phyloP scores from a whole-genome alignment of 2,329 filamentous ascomycete genomes.

The Neofusicoccum kwambonambiense region DNA sequence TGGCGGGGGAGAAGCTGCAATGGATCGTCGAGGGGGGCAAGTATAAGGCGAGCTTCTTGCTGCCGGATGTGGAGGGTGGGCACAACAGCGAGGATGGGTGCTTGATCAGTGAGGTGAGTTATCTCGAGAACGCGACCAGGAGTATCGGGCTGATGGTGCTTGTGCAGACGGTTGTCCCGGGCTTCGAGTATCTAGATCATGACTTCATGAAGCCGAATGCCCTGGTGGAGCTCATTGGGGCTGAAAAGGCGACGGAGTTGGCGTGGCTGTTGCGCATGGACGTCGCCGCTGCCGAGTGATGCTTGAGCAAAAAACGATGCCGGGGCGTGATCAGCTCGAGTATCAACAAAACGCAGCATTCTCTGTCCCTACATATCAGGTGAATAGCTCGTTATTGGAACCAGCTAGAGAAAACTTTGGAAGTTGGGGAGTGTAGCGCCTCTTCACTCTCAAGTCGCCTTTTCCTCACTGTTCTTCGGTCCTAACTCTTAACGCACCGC shows the following conservation, averaged over 20 bases:
- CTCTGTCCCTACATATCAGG: too few species aligned
- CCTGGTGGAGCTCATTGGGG: conserved; percentile 53
- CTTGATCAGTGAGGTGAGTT: conserved; percentile 60
- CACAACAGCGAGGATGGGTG: conserved; percentile 48
- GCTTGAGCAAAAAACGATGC: too few species aligned
- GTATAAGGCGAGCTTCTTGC: conserved; percentile 64
- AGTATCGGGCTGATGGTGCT: too few species aligned
- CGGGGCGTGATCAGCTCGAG: conserved; percentile 20
- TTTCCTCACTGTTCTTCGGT: too few species aligned
- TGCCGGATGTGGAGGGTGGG: conserved; percentile 45
- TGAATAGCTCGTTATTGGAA: too few species aligned
- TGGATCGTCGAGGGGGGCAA: conserved; percentile 69
- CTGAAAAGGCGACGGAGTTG: conserved; percentile 51
- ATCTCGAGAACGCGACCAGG: too few species aligned
- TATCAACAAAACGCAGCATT: not conserved
- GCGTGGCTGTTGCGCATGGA: conserved; percentile 35
- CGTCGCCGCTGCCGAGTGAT: too few species aligned
- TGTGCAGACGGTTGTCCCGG: conserved; percentile 60
- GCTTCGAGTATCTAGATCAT: conserved; percentile 66
- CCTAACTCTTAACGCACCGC: too few species aligned
- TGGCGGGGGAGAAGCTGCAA: conserved; percentile 60
- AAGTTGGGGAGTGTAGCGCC: too few species aligned
- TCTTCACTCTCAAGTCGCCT: too few species aligned
- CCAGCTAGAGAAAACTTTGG: too few species aligned
- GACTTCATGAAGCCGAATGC: conserved; percentile 59